These are phyloP conservation scores for Thermomucor indicae-seudaticae DNA, from an alignment of 371 early-diverging fungal genomes.

Conservation along the genomic window DNA sequence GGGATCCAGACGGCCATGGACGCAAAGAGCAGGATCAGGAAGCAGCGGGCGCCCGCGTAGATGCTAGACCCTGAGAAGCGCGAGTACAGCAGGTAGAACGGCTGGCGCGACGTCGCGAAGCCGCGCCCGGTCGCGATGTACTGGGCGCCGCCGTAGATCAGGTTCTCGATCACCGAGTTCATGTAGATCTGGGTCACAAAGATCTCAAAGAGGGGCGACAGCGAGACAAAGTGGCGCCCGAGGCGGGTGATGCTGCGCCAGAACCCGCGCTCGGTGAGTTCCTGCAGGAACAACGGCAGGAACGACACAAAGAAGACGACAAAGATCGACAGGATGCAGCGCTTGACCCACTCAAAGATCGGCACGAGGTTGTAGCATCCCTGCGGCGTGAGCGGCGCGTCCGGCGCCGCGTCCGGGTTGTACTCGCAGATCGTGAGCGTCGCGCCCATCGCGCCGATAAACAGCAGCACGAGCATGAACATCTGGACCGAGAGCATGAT, in stretches of 20 bases:
- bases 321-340: conserved; percentile 76
- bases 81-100: conserved; percentile 75
- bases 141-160: conserved; percentile 83
- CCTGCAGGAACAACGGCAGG: conserved; percentile 82
- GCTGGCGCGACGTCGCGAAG: conserved; percentile 82
- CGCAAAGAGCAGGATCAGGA: conserved; percentile 73
- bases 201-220: conserved; percentile 87
- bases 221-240: conserved; percentile 77
- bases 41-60: conserved; percentile 70
- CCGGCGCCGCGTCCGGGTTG: conserved; percentile 41
- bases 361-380: conserved; percentile 76
- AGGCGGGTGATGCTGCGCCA: conserved; percentile 70
- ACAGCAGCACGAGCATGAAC: conserved; percentile 76
- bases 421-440: conserved; percentile 55
- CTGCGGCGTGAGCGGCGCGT: conserved; percentile 44
- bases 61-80: conserved; percentile 78
- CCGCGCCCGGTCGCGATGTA: conserved; percentile 91
- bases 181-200: conserved; percentile 89
- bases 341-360: conserved; percentile 79
- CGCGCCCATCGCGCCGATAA: conserved; percentile 68
- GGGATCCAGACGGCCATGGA: conserved; percentile 70
- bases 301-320: conserved; percentile 80
- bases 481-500: conserved; percentile 84
- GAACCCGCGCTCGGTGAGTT: conserved; percentile 84
- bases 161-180: conserved; percentile 75